These are phyloP conservation scores for Nigrospora sphaerica DNA, from an alignment of 2,329 filamentous ascomycete genomes.

Conservation along the genomic window DNA sequence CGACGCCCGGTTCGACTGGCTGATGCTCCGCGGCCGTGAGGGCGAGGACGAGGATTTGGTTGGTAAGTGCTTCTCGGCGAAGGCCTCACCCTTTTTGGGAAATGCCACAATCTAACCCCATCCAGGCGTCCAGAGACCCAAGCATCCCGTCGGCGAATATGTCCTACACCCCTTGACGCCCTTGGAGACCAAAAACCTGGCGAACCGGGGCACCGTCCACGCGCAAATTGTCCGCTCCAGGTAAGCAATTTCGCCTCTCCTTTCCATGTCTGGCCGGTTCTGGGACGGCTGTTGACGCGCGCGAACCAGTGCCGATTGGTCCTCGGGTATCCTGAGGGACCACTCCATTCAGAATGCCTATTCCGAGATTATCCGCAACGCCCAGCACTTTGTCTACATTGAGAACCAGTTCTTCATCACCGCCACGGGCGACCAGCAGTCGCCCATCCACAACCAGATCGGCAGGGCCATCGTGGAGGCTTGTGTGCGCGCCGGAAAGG, in stretches of 20 bases:
- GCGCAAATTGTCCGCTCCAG: constrained; percentile 88
- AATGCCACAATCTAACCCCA: too few relatives aligned
- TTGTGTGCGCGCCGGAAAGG: constrained; percentile 71
- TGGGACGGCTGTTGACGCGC: too few relatives aligned
- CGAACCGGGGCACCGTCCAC: constrained; percentile 65
- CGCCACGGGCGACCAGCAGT: constrained; percentile 81
- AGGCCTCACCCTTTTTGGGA: too few relatives aligned
- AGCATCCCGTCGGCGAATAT: constrained; percentile 84
- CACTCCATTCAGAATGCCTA: constrained; percentile 87
- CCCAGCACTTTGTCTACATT: constrained; percentile 91
- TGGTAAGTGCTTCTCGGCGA: constrained; percentile 20
- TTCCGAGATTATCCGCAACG: constrained; percentile 74
- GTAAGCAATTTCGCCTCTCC: too few relatives aligned
- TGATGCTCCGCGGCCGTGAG: constrained; percentile 68
- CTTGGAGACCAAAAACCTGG: constrained; percentile 56
- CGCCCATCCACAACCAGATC: constrained; percentile 80
- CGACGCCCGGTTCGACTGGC: constrained; percentile 75
- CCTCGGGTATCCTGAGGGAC: constrained; percentile 78
- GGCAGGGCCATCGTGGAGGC: constrained; percentile 88
- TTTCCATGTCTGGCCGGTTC: too few relatives aligned
- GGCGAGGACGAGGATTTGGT: constrained; percentile 78
- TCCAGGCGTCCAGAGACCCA: constrained; percentile 69
- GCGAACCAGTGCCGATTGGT: constrained; percentile 86
- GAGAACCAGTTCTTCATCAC: constrained; percentile 99
- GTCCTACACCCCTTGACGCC: constrained; percentile 70